Conservation (phyloP, 345 rosid species). For the Sonneratia alba region DNA sequence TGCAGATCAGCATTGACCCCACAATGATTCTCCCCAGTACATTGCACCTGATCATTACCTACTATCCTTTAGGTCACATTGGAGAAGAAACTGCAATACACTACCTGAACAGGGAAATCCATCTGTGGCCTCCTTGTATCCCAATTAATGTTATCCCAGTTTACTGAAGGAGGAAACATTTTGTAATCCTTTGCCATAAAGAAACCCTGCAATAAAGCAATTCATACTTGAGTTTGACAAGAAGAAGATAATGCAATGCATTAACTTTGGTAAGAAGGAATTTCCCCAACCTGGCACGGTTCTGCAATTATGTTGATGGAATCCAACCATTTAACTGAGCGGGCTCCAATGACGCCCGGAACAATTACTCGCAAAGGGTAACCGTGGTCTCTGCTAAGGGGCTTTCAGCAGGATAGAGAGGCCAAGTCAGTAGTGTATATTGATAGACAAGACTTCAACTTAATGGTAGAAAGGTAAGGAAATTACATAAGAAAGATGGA, state of each 20-base stretch:
- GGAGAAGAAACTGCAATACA: neutral
- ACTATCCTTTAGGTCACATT: neutral
- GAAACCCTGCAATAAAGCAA: constrained; percentile 54
- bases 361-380: constrained; percentile 80
- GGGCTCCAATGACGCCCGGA: constrained; percentile 97
- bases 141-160: constrained; percentile 93
- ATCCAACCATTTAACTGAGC: constrained; percentile 98
- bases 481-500: neutral
- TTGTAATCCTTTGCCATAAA: constrained; percentile 98
- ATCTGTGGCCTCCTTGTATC: constrained; percentile 80
- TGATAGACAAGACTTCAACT: neutral
- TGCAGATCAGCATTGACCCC: neutral
- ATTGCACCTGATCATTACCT: neutral
- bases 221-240: neutral
- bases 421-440: neutral
- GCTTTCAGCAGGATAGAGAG: constrained; percentile 28
- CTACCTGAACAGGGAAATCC: constrained; percentile 99
- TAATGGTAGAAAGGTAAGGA: neutral
- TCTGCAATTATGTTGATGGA: constrained; percentile 67
- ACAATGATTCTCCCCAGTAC: neutral
- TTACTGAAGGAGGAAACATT: constrained; percentile 95
- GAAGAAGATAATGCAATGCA: constrained; percentile 1
- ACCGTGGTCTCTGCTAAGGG: constrained; percentile 91
- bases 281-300: constrained; percentile 63
- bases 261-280: neutral